Conservation (phyloP, 2,329 filamentous ascomycete species). For the Fusarium pininemorale region DNA sequence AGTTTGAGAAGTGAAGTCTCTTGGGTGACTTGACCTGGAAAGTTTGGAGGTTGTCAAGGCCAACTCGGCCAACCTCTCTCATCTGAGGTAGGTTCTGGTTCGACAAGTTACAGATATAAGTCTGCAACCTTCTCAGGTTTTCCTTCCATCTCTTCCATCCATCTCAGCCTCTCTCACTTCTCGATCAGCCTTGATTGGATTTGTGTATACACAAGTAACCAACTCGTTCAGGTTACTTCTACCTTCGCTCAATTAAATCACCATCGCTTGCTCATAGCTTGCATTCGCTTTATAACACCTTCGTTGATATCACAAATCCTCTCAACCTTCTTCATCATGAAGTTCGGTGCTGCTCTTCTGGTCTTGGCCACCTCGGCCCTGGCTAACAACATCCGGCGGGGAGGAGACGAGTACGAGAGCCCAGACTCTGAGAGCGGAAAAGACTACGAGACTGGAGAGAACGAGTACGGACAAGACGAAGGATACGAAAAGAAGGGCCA, state of each 20-base stretch:
- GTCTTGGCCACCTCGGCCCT: slow-evolving; percentile 40
- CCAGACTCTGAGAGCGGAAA: slow-evolving; percentile 13
- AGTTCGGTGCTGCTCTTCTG: slow-evolving; percentile 37
- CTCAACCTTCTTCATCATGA: slow-evolving; percentile 34
- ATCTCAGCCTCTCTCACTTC: slow-evolving; percentile 25
- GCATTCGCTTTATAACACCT: slow-evolving; percentile 29
- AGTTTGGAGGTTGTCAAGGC: slow-evolving; percentile 34
- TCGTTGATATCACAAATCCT: slow-evolving; percentile 23
- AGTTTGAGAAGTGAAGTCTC: slow-evolving; percentile 28
- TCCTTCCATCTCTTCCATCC: slow-evolving; percentile 24
- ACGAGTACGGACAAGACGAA: slow-evolving; percentile 11
- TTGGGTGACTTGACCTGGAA: slow-evolving; percentile 19
- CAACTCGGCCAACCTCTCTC: slow-evolving; percentile 21
- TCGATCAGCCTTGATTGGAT: slow-evolving; percentile 15
- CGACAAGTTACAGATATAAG: slow-evolving; percentile 39
- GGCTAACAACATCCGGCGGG: slow-evolving; percentile 35
- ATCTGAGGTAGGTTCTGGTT: not conserved
- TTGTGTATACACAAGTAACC: slow-evolving; percentile 36
- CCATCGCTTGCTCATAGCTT: slow-evolving; percentile 32
- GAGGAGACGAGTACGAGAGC: slow-evolving; percentile 27
- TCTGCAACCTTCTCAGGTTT: slow-evolving; percentile 16
- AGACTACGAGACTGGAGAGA: slow-evolving; percentile 14
- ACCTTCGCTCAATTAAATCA: slow-evolving; percentile 36
- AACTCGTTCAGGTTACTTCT: slow-evolving; percentile 46
- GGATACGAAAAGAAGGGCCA: slow-evolving; percentile 1